Evolutionary conservation across 768 basidiomycete species (phyloP).

Genomic region (Pulveroboletus sp.): DNA sequence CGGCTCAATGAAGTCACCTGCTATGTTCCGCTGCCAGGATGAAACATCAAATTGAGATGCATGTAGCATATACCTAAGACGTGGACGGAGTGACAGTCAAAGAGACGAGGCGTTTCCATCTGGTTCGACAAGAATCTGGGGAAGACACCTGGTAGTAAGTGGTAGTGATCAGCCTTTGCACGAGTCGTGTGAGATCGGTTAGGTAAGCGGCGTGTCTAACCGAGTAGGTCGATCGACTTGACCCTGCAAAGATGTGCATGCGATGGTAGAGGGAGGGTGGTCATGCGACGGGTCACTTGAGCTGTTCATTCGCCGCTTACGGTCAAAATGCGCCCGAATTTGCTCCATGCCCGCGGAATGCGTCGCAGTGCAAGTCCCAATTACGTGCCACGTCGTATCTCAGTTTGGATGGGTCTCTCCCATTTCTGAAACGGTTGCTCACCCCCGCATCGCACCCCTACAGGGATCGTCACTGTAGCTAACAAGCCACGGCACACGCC

Average conservation of each 20-base stretch:
- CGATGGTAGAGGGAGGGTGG: neutral
- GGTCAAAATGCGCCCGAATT: too few relatives aligned
- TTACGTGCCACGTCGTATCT: neutral
- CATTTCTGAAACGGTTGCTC: too few relatives aligned
- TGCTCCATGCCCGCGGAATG: too few relatives aligned
- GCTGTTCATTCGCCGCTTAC: too few relatives aligned
- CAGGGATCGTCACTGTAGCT: too few relatives aligned
- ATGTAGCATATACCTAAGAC: neutral
- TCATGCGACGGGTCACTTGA: constrained; percentile 2
- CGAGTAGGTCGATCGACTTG: too few relatives aligned
- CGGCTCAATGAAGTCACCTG: neutral
- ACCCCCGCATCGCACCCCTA: too few relatives aligned
- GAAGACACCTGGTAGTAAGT: too few relatives aligned
- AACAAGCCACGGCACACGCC: too few relatives aligned
- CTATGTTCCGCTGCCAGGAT: neutral
- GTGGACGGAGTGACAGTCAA: neutral
- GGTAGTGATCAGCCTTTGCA: neutral
- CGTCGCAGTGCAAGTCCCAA: too few relatives aligned
- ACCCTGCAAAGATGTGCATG: too few relatives aligned
- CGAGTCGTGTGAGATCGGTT: neutral
- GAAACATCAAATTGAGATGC: constrained; percentile 1
- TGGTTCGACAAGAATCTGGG: neutral
- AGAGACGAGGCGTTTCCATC: neutral
- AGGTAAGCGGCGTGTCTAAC: neutral
- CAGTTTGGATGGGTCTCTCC: too few relatives aligned